Evolutionary conservation across 345 rosid species (phyloP).

Genomic region (Lepidium africanum): DNA sequence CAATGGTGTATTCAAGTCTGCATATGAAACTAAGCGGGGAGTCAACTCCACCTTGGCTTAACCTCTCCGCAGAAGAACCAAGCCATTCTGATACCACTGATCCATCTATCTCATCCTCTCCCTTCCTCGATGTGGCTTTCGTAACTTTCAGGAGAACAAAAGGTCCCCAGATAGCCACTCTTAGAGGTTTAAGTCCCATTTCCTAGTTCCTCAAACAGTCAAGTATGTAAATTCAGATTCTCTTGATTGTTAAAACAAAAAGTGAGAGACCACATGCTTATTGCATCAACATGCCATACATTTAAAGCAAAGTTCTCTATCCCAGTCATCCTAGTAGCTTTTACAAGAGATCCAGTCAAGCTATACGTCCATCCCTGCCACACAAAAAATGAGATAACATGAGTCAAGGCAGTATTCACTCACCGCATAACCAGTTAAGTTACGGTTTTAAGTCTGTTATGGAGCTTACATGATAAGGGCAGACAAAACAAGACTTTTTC

Average conservation of each 20-base stretch:
- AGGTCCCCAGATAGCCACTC: conserved; percentile 82
- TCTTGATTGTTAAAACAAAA: background rate
- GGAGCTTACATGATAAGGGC: conserved; percentile 82
- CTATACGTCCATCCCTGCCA: conserved; percentile 88
- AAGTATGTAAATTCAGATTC: conserved; percentile 13
- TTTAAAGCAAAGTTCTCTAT: conserved; percentile 47
- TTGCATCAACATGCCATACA: conserved; percentile 32
- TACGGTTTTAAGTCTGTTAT: background rate
- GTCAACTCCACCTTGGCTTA: conserved; percentile 57
- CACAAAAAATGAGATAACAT: background rate
- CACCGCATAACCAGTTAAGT: background rate
- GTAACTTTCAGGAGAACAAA: conserved; percentile 71
- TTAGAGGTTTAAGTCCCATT: conserved; percentile 64
- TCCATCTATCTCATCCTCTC: conserved; percentile 20
- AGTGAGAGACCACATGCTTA: background rate
- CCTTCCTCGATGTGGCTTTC: conserved; percentile 13
- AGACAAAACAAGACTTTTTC: conserved; percentile 64
- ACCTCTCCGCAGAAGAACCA: conserved; percentile 53
- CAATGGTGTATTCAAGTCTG: conserved; percentile 64
- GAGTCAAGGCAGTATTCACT: background rate
- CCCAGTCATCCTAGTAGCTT: conserved; percentile 65
- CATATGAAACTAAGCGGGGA: conserved; percentile 51
- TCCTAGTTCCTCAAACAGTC: conserved; percentile 44
- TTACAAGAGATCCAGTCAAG: conserved; percentile 69
- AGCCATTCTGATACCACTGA: conserved; percentile 65